Evolutionary conservation across 805 yeast genomes (phyloP), one percentile per base, ranked within the genome.

Genomic region (Kodamaea laetipori): DNA sequence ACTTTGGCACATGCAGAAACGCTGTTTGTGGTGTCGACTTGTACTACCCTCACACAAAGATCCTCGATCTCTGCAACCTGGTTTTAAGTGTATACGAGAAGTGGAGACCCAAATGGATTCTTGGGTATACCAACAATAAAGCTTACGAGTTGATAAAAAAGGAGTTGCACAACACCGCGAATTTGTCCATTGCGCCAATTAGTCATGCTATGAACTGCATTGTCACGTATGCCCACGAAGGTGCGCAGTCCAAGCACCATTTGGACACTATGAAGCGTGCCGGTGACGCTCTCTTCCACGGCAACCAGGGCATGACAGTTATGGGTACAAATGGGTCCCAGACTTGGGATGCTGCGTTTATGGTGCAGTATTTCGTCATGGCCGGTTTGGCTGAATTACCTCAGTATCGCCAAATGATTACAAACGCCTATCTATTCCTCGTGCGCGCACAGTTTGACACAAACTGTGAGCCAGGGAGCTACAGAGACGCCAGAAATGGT

Each of bases 241-340:
- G 97, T 1, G 55, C 60, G 1, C 75, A 82, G 2, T 84, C 96
- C 0, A 65, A 66, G 1, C 75, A 74, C 8, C 90, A 87, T 63
- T 55, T 72, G 41, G 67, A 71, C 16, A 74, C 83, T 23, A 60
- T 76, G 35, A 73, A 67, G 12, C 71, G 94, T 46, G 80, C 87
- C 69, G 76, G 81, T 28, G 97, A 94, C 54, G 82, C 81, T 27
- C 55, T 89, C 40, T 90, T 86, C 64, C 84, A 85, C 67, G 95
- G 97, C 0, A 86, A 90, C 0, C 86, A 85, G 58, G 99, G 99
- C 4, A 76, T 94, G 81, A 79, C 92, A 2, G 85, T 88, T 44
- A 88, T 86, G 87, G 99, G 99, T 2, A 94, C 99, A 0, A 94
- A 94, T 63, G 99, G 99, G 17, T 88, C 87, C 0, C 99, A 94